A percentile compares a stretch with the other conserved stretches of the same genome.
These are phyloP conservation scores for Dictyostelium purpureum DNA, from an alignment of 78 protist species.

Conservation along the genomic window DNA sequence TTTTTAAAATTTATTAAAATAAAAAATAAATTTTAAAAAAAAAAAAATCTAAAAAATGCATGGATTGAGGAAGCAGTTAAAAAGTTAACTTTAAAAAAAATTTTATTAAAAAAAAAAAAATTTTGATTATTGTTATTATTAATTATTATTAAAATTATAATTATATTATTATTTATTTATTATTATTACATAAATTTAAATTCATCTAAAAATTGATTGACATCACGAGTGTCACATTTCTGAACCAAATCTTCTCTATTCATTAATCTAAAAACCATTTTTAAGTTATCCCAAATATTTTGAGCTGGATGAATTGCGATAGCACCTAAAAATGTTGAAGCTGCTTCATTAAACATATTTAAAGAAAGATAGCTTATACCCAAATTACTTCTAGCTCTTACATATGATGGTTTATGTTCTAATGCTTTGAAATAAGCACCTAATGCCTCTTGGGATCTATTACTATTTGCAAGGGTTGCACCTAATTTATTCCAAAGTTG, in stretches of 20 bases:
- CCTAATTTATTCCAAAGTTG: constrained; percentile 95
- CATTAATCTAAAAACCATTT: constrained; percentile 58
- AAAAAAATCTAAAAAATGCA: too few species aligned
- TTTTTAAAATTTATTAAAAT: too few species aligned
- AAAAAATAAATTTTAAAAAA: too few species aligned
- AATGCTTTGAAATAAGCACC: constrained; percentile 90
- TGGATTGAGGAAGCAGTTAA: too few species aligned
- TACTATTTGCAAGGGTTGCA: constrained; percentile 93
- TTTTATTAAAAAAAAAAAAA: too few species aligned
- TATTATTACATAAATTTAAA: background rate
- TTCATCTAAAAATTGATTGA: constrained; percentile 8
- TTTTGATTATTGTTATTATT: too few species aligned
- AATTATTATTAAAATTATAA: too few species aligned
- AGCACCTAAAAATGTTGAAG: constrained; percentile 79
- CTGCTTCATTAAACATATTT: constrained; percentile 79
- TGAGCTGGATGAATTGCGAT: constrained; percentile 73
- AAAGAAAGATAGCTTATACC: constrained; percentile 90
- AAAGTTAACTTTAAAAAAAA: too few species aligned
- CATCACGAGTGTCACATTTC: background rate
- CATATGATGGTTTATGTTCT: constrained; percentile 89
- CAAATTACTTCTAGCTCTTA: constrained; percentile 90
- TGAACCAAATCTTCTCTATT: constrained; percentile 63
- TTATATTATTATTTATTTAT: background rate
- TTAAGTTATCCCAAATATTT: constrained; percentile 82
- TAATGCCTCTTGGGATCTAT: constrained; percentile 84